These are phyloP conservation scores for Wickerhamiella lipophila DNA, from an alignment of 805 yeast species.

Conservation along the genomic window DNA sequence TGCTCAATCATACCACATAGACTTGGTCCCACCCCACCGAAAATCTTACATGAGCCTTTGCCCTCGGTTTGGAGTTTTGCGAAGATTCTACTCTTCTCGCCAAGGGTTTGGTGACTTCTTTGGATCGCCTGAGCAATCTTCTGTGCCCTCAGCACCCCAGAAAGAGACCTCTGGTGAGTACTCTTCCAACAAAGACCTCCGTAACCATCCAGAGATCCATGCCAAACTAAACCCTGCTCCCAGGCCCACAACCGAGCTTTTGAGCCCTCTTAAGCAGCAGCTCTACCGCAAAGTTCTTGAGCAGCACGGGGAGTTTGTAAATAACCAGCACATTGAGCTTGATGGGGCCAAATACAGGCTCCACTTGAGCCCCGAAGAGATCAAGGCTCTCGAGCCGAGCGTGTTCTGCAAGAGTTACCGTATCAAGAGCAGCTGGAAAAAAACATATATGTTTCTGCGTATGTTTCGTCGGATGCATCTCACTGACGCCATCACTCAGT, in stretches of 20 bases:
- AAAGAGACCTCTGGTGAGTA: slow-evolving; percentile 4
- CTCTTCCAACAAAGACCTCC: slow-evolving; percentile 19
- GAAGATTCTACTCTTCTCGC: slow-evolving; percentile 6
- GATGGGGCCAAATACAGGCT: slow-evolving; percentile 42
- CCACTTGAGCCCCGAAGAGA: slow-evolving; percentile 48
- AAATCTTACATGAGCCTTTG: neutral
- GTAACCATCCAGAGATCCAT: slow-evolving; percentile 18
- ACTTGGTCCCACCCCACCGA: neutral
- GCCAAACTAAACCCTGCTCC: slow-evolving; percentile 35
- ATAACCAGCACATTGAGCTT: slow-evolving; percentile 38
- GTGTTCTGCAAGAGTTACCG: slow-evolving; percentile 71
- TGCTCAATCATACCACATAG: too few species aligned
- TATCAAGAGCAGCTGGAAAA: slow-evolving; percentile 77
- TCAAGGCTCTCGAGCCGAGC: slow-evolving; percentile 74
- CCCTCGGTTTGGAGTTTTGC: neutral
- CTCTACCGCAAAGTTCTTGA: slow-evolving; percentile 51
- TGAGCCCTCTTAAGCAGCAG: slow-evolving; percentile 59
- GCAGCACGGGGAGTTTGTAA: slow-evolving; percentile 59
- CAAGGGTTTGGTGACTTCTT: slow-evolving; percentile 5
- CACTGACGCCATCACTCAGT: slow-evolving; percentile 75
- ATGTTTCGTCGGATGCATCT: slow-evolving; percentile 60
- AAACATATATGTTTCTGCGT: slow-evolving; percentile 68
- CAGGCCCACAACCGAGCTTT: slow-evolving; percentile 41
- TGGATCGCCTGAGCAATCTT: neutral
- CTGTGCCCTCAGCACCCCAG: neutral